Evolutionary conservation across 1,139 yeast species (phyloP).

Genomic region (Pichia sp.): DNA sequence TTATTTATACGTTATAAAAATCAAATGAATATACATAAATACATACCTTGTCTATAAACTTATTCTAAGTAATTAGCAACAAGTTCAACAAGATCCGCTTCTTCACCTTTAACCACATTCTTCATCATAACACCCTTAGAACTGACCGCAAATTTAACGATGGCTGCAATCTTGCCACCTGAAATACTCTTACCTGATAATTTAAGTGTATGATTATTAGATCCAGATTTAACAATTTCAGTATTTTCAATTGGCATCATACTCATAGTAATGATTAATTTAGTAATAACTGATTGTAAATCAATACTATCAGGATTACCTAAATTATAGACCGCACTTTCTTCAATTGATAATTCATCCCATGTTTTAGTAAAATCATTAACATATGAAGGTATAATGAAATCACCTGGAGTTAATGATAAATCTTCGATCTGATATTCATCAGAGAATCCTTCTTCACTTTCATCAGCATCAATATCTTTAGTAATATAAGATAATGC

Average conservation of each 20-base stretch:
- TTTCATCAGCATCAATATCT: constrained; percentile 69
- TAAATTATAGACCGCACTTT: constrained; percentile 54
- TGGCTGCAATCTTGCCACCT: constrained; percentile 65
- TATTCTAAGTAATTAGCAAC: constrained; percentile 39
- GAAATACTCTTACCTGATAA: constrained; percentile 75
- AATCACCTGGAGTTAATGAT: constrained; percentile 75
- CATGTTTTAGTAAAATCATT: constrained; percentile 71
- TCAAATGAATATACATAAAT: neutral
- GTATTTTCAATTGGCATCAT: constrained; percentile 79
- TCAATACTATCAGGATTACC: constrained; percentile 33
- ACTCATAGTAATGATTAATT: constrained; percentile 37
- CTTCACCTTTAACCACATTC: constrained; percentile 64
- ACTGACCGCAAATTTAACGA: constrained; percentile 66
- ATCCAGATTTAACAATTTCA: constrained; percentile 52
- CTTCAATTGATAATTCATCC: constrained; percentile 65
- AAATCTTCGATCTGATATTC: constrained; percentile 87
- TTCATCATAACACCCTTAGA: constrained; percentile 75
- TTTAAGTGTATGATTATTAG: constrained; percentile 60
- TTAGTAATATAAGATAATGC: constrained; percentile 69
- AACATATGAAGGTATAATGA: constrained; percentile 67
- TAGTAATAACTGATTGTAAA: constrained; percentile 46
- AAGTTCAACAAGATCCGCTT: constrained; percentile 41
- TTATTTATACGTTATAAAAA: neutral
- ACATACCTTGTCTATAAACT: neutral
- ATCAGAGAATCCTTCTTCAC: constrained; percentile 87